Base-by-base conservation (phyloP, 495 filamentous ascomycete genomes). In the Annulohypoxylon moriforme region DNA sequence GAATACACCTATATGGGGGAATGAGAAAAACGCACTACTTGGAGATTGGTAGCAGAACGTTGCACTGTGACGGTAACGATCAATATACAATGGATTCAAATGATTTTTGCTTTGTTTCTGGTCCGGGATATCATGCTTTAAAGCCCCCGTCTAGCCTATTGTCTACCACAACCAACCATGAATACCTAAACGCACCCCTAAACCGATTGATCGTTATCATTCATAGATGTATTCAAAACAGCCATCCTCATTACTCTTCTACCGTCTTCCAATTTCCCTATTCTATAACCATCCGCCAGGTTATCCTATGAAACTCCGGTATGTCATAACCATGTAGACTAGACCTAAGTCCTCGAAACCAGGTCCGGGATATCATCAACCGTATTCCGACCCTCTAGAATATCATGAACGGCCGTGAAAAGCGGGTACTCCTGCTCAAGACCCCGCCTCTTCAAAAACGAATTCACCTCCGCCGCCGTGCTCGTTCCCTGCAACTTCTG, bases 401-500 rank as follows among this genome's bases (percentile, higher is more conserved):
- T 91, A 62, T 80, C 81, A 64, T 93, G 89, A 33, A 97, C 94
- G 16, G 92, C 91, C 59, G 92, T 97, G 71, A 99, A 93, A 31
- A 99, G 80, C 40, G 96, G 96, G 76, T 96, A 99, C 44, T 97
- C 92, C 22, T 88, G 81, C 81, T 96, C 94, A 68, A 88, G 82
- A 4, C 89, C 90, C 73, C 90, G 87, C 53, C 87, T 88, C 82
- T 90, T 93, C 79, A 99, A 80, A 80, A 98, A 98, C 46, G 81
- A 86, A 82, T 95, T 91, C 16, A 99, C 94, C 78, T 99, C 96
- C 50, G 87, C 87, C 18, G 96, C 92, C 36, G 96, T 99, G 75
- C 90, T 89, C 5, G 93, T 97, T 16, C 96, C 96, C 80, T 98
- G 96, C 70, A 99, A 82, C 83, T 94, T 97, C 86, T 99, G 96